These are phyloP conservation scores for Beauveria asiatica DNA, from an alignment of 2,329 filamentous ascomycete genomes.

Conservation along the genomic window DNA sequence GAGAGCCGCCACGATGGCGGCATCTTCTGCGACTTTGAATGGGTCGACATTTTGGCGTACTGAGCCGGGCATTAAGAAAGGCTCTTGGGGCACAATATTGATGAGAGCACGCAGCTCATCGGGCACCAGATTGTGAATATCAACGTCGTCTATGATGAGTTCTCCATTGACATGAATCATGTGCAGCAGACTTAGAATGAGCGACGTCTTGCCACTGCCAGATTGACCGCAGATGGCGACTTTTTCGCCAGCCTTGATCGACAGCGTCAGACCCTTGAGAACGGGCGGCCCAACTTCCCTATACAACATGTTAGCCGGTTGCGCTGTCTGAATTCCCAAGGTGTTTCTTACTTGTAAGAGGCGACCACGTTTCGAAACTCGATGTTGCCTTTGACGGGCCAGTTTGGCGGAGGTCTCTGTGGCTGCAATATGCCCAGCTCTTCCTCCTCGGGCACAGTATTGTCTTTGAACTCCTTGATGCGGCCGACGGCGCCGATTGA, in stretches of 20 bases:
- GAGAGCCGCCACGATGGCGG: constrained; percentile 33
- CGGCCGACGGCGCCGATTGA: constrained; percentile 20
- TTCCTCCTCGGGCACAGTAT: constrained; percentile 17
- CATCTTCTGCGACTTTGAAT: constrained; percentile 24
- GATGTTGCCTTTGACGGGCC: constrained; percentile 21
- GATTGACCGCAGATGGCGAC: constrained; percentile 36
- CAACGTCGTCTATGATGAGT: constrained; percentile 35
- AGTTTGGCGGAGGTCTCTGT: constrained; percentile 14
- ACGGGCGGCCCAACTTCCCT: constrained; percentile 13
- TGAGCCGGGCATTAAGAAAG: constrained; percentile 36
- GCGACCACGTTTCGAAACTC: constrained; percentile 21
- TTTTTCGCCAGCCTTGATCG: constrained; percentile 26
- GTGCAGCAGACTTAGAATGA: constrained; percentile 36
- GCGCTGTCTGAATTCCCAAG: not conserved
- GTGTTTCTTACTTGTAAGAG: constrained; percentile 1
- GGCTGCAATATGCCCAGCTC: constrained; percentile 11
- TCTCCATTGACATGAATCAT: constrained; percentile 35
- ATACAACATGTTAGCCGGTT: not conserved
- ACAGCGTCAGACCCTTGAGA: constrained; percentile 22
- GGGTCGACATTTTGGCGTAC: constrained; percentile 44
- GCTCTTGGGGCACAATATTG: constrained; percentile 42
- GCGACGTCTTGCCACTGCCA: constrained; percentile 27
- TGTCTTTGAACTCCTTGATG: constrained; percentile 19
- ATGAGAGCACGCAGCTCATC: constrained; percentile 33
- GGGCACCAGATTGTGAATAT: constrained; percentile 29